Evolutionary conservation across 148 eudicot species (phyloP).

Genomic region (Rheum nobile): DNA sequence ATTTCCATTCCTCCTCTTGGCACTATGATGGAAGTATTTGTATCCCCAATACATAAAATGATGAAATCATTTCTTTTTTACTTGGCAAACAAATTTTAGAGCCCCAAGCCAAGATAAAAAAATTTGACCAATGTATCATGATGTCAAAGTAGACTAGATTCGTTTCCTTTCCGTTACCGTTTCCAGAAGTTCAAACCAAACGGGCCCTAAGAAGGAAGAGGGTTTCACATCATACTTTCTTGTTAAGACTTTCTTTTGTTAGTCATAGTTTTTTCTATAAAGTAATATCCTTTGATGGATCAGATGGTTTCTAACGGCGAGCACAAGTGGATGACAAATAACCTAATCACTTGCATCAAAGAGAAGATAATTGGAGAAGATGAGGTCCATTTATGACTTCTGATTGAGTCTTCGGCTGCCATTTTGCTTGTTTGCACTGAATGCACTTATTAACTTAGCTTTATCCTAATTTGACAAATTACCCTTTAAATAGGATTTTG

Average conservation of each 20-base stretch:
- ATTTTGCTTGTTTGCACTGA: background rate
- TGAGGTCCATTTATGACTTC: conserved; percentile 11
- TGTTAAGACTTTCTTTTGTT: background rate
- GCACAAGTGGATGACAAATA: conserved; percentile 35
- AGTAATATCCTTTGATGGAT: conserved; percentile 2
- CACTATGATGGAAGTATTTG: too few relatives aligned
- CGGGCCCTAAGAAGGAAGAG: background rate
- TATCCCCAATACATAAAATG: too few relatives aligned
- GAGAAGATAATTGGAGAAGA: conserved; percentile 59
- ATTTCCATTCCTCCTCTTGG: too few relatives aligned
- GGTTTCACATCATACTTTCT: background rate
- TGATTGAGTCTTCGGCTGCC: background rate
- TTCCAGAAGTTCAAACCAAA: too few relatives aligned
- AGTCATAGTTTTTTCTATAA: background rate
- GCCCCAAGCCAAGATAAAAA: too few relatives aligned
- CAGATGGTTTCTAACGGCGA: conserved; percentile 88
- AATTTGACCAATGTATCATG: too few relatives aligned
- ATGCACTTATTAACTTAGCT: background rate
- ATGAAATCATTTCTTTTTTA: too few relatives aligned
- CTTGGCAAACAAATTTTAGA: too few relatives aligned
- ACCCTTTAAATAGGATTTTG: background rate
- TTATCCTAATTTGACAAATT: background rate
- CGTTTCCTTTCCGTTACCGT: too few relatives aligned
- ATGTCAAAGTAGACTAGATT: too few relatives aligned
- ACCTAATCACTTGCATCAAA: conserved; percentile 29